Evolutionary conservation across 192 early-diverging fungal genomes (phyloP), one percentile per base, ranked within the genome.

Genomic region (Mortierella hygrophila): DNA sequence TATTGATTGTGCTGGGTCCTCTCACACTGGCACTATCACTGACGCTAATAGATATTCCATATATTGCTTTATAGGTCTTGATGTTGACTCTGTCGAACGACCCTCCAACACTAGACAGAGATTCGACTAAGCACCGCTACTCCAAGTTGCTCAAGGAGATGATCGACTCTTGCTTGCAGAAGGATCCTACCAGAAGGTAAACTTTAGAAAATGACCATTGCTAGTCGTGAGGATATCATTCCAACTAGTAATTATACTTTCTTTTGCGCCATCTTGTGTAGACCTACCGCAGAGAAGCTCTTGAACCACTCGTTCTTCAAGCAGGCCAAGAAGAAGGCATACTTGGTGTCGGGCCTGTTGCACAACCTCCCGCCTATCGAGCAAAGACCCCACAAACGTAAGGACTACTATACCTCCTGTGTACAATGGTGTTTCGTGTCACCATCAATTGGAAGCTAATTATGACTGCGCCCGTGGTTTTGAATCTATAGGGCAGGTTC

Each of bases 1-100:
- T 29, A 29, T 55, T 72, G n/a, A 10, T 3, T 26, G 6, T 55
- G 54, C 9, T 60, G 9, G 57, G 5, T n/a, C 2, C 29, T 9
- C 26, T 29, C 60, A 11, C 18, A 52, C 18, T 52, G 5, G 29
- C 26, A 13, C 11, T 3, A 35, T 4, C 0, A 65, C 60, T 2
- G 0, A 32, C 3, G 29, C 60, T 65, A 32, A 32, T 7, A 23
- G 21, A 29, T 65, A 4, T 32, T 65, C 1, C 29, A 32, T 32
- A 20, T 70, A 26, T 52, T 15, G 26, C 1, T 35, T 52, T 46
- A 9, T 72, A 95, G 95, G 95, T 97, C 18, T 82, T 97, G 40
- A 96, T 97, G 96, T 85, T 97, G 85, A 97, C 97, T 15, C 91
- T 97, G 29, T 93, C 95, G 55, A 96, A 95, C 65, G 95, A 95